Conservation (phyloP, 257 asterid species). For the Rauvolfia tetraphylla region DNA sequence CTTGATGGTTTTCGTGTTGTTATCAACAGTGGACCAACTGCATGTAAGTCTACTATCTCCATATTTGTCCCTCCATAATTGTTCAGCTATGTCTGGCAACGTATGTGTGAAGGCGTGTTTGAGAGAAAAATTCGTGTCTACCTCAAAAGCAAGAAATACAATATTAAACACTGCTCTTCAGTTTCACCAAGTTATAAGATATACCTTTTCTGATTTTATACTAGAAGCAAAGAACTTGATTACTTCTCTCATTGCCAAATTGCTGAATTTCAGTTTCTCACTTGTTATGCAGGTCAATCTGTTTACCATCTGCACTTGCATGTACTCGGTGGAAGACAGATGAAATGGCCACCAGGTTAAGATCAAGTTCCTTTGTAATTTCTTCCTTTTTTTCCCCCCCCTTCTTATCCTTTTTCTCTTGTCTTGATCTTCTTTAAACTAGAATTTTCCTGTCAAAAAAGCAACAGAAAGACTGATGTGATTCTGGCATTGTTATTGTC, state of each 20-base stretch:
- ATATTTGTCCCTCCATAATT: neutral
- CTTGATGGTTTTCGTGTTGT: conserved; percentile 91
- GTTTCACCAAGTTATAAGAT: neutral
- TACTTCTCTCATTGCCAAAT: neutral
- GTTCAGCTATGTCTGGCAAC: neutral
- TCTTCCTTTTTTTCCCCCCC: neutral
- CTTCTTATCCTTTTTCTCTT: neutral
- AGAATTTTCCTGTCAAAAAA: neutral
- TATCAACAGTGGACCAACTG: conserved; percentile 76
- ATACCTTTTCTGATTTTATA: neutral
- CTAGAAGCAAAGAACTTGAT: neutral
- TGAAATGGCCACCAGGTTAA: conserved; percentile 98
- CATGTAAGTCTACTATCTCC: conserved; percentile 47
- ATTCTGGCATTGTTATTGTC: neutral
- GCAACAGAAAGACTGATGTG: neutral
- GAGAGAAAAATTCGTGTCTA: neutral
- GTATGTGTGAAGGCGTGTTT: neutral
- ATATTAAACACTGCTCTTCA: neutral
- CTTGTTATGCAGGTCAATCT: conserved; percentile 63
- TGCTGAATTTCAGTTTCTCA: neutral
- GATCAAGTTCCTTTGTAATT: conserved; percentile 7
- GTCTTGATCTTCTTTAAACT: neutral
- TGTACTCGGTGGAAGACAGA: conserved; percentile 92
- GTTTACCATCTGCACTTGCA: conserved; percentile 97
- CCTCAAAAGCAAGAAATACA: neutral